Base-by-base conservation (phyloP, 352 stramenopile genomes). In the Globisporangium barbulae region DNA sequence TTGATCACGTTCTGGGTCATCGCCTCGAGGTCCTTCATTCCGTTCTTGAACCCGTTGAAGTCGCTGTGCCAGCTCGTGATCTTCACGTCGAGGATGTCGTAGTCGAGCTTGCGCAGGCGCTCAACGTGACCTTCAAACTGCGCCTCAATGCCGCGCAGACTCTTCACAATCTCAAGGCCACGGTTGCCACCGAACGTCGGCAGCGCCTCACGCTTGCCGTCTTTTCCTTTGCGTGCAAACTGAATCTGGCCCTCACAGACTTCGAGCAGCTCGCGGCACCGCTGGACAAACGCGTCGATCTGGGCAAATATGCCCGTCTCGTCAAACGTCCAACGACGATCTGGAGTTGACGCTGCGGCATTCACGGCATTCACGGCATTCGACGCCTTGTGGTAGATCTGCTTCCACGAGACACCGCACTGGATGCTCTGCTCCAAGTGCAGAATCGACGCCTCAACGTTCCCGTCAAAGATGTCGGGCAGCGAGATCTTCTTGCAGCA, bases 1-100 rank as follows among this genome's bases (percentile, higher is more conserved):
- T 98, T 98, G 65, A 98, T 98, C 5, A 98, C 90, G 56, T 98
- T 98, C 48, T 94, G 85, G 2, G 94, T 97, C 93, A 98, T 98
- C 0, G 94, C 94, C 59, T 98, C 96, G 3, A 98, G 73, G 63
- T 98, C 96, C 68, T 98, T 98, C 71, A 98, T 93, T 22, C 89
- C 90, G 61, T 97, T 97, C 74, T 98, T 98, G 71, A 98, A 98
- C 5, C 79, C 76, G 59, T 97, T 98, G 61, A 97, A 98, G 74
- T 98, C 93, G 53, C 93, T 90, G 61, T 98, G 95, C 96, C 96
- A 98, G 60, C 88, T 90, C 3, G 87, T 97, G 42, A 94, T 96
- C 58, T 98, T 98, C 37, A 98, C 94, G 56, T 98, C 94, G 2
- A 98, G 70, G 33, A 98, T 95, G 37, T 98, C 85, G 69, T 98